Percentiles rank a stretch among this genome's conserved stretches.
Evolutionary conservation across 2,329 filamentous ascomycete genomes (phyloP).

Genomic region (Fusarium robinianum): DNA sequence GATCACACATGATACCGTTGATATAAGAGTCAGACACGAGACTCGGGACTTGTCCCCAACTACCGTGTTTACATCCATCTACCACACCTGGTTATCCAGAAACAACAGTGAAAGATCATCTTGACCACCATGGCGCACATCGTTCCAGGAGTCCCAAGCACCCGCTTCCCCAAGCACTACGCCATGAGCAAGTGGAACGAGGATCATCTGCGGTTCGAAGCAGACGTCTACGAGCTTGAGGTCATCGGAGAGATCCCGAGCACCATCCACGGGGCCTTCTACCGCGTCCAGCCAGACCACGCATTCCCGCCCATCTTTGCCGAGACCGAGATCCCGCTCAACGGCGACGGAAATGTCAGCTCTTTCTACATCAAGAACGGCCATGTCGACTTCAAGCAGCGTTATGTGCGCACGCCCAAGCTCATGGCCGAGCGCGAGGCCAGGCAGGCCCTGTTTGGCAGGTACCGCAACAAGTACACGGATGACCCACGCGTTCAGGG

Average conservation of each 20-base stretch:
- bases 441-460: constrained; percentile 8
- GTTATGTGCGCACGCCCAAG: constrained; percentile 11
- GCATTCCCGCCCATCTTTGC: constrained; percentile 13
- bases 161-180: constrained; percentile 11
- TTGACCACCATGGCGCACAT: constrained; percentile 4
- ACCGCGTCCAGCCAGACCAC: constrained; percentile 11
- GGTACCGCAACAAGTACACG: constrained; percentile 13
- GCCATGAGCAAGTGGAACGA: constrained; percentile 17
- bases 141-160: constrained; percentile 10
- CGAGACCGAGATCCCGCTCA: constrained; percentile 12
- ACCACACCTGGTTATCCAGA: not conserved
- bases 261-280: constrained; percentile 11
- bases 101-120: not conserved
- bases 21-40: not conserved
- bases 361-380: constrained; percentile 9
- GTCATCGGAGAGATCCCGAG: constrained; percentile 10
- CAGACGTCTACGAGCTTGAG: constrained; percentile 13
- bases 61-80: not conserved
- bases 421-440: constrained; percentile 6
- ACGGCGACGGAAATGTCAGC: constrained; percentile 11
- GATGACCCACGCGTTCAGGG: constrained; percentile 8
- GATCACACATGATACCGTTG: not conserved
- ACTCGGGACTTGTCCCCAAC: not conserved
- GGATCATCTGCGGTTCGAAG: constrained; percentile 12
- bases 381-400: constrained; percentile 11